Conservation (phyloP, 257 asterid genomes). For the Solanum peruvianum region DNA sequence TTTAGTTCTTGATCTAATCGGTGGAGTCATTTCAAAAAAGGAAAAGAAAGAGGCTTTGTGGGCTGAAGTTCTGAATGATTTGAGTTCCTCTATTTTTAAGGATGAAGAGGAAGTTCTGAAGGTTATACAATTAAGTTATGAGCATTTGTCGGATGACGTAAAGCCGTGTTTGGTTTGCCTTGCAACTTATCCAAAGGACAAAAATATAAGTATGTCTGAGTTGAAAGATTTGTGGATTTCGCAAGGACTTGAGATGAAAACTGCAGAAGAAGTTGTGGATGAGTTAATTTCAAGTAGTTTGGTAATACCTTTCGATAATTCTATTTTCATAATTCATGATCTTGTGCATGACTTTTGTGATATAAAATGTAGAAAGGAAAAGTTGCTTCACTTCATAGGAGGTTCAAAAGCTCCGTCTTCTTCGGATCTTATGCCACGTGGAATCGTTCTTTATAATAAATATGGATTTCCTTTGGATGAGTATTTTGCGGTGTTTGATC, state of each 20-base stretch:
- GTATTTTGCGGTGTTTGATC: too few species aligned
- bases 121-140: slow-evolving; percentile 12
- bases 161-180: slow-evolving; percentile 21
- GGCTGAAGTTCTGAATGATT: too few species aligned
- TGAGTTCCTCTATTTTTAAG: too few species aligned
- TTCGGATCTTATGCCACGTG: background rate
- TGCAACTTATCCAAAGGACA: slow-evolving; percentile 1
- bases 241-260: slow-evolving; percentile 8
- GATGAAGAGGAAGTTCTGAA: background rate
- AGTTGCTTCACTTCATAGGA: too few species aligned
- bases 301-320: background rate
- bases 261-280: background rate
- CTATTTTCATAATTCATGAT: slow-evolving; percentile 5
- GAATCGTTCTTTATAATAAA: background rate
- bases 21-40: too few species aligned
- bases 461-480: background rate
- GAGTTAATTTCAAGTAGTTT: slow-evolving; percentile 10
- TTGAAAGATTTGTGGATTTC: slow-evolving; percentile 11
- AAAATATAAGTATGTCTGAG: background rate
- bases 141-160: slow-evolving; percentile 8
- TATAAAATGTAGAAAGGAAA: slow-evolving; percentile 4
- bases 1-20: too few species aligned
- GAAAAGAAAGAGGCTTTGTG: too few species aligned
- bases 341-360: slow-evolving; percentile 4
- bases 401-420: background rate